Conservation (phyloP, 2,329 filamentous ascomycete species). For the Fusarium cyanostomum region DNA sequence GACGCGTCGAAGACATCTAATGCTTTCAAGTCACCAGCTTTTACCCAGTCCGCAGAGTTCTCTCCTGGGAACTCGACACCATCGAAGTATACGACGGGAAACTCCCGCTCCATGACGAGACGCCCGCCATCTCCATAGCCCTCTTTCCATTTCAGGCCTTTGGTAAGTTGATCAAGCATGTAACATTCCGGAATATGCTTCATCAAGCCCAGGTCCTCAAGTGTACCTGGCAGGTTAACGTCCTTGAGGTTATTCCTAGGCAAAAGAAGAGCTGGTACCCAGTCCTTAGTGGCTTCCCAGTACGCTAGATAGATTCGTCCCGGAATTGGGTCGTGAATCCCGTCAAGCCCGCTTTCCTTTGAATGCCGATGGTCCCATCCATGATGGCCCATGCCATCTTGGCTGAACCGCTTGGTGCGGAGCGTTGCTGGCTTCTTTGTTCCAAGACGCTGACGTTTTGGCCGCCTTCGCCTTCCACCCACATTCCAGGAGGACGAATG, state of each 20-base stretch:
- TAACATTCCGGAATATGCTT: conserved; percentile 11
- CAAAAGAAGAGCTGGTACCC: conserved; percentile 9
- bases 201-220: conserved; percentile 6
- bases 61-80: background rate
- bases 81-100: conserved; percentile 5
- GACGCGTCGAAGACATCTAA: conserved; percentile 1
- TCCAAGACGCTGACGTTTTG: background rate
- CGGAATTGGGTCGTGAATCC: background rate
- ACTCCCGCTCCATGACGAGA: background rate
- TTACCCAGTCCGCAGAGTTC: background rate
- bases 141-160: background rate
- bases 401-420: no score
- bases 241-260: background rate
- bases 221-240: background rate
- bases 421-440: no score
- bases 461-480: background rate
- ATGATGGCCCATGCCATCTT: no score
- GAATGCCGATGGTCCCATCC: background rate
- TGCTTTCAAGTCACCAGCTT: background rate
- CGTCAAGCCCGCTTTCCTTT: background rate
- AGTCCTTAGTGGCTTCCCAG: conserved; percentile 1
- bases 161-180: background rate
- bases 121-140: background rate
- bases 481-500: background rate
- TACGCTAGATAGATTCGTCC: conserved; percentile 10